Conservation (phyloP, 2,329 filamentous ascomycete species). For the Trichoderma lentiforme region DNA sequence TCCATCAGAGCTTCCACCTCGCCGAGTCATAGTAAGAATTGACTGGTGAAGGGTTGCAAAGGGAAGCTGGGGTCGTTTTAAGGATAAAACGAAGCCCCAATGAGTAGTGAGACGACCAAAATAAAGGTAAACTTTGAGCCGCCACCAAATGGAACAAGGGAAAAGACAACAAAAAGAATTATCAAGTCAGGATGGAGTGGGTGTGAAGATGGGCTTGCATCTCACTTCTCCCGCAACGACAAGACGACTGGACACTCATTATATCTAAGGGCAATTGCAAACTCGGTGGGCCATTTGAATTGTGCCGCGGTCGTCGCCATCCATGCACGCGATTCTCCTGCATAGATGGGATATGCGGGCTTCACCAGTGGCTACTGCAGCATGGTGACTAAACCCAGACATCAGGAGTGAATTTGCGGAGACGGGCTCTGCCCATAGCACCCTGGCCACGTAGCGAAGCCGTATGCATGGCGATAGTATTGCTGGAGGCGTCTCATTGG, state of each 20-base stretch:
- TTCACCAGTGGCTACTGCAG: not conserved
- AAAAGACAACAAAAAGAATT: not conserved
- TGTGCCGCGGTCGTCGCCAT: not conserved
- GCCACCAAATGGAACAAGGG: not conserved
- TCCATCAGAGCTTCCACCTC: slow-evolving; percentile 15
- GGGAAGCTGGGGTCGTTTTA: slow-evolving; percentile 1
- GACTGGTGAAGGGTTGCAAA: not conserved
- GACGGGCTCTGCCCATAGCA: not conserved
- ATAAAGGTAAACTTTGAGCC: not conserved
- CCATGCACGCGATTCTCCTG: slow-evolving; percentile 8
- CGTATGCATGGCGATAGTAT: slow-evolving; percentile 13
- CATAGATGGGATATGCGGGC: slow-evolving; percentile 8
- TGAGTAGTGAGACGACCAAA: not conserved
- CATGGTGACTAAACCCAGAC: not conserved
- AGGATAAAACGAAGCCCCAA: not conserved
- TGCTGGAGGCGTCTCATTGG: slow-evolving; percentile 16
- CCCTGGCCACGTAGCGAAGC: slow-evolving; percentile 19
- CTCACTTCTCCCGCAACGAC: slow-evolving; percentile 1
- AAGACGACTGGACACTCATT: slow-evolving; percentile 1
- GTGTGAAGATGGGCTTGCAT: slow-evolving; percentile 14
- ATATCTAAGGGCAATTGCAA: not conserved
- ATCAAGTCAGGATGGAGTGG: slow-evolving; percentile 2
- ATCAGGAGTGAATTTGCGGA: not conserved
- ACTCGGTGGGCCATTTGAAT: not conserved
- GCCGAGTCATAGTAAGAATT: slow-evolving; percentile 9